phyloP scores from a whole-genome alignment of 2,329 filamentous ascomycete genomes.

The Hysterium pulicare region DNA sequence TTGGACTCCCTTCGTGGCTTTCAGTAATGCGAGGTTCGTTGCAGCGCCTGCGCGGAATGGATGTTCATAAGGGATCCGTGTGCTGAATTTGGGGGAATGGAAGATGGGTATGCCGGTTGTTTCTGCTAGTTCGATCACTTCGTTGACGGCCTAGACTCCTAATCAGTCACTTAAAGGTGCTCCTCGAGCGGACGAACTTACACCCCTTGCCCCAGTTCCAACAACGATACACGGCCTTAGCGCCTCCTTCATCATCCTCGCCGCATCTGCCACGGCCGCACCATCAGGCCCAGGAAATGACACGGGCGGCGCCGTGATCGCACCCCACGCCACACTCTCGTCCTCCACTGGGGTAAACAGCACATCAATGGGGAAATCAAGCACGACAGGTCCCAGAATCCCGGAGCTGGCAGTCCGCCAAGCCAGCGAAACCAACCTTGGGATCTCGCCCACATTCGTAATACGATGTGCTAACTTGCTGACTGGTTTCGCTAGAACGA shows the following conservation, averaged over 20 bases:
- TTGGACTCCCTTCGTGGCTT: constrained; percentile 19
- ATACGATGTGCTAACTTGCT: constrained; percentile 48
- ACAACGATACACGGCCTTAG: constrained; percentile 42
- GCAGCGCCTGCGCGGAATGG: constrained; percentile 37
- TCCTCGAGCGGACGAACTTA: neutral
- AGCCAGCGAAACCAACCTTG: constrained; percentile 44
- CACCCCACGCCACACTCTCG: constrained; percentile 40
- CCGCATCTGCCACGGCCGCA: constrained; percentile 31
- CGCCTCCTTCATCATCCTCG: constrained; percentile 31
- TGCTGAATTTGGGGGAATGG: constrained; percentile 38
- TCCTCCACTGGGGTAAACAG: constrained; percentile 42
- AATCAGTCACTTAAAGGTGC: too few relatives aligned
- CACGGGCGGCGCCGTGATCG: constrained; percentile 34
- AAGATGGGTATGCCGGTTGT: constrained; percentile 40
- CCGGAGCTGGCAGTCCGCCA: constrained; percentile 40
- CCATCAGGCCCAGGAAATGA: constrained; percentile 37
- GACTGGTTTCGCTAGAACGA: constrained; percentile 42
- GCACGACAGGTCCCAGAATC: constrained; percentile 38
- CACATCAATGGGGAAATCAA: constrained; percentile 41
- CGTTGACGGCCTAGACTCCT: constrained; percentile 22
- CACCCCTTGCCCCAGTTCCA: constrained; percentile 37
- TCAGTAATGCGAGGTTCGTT: constrained; percentile 30
- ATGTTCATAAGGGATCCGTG: constrained; percentile 24
- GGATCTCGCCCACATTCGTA: constrained; percentile 44
- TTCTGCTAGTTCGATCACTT: constrained; percentile 32